Evolutionary conservation across 768 basidiomycete genomes (phyloP).

Genomic region (Podaxis sp.): DNA sequence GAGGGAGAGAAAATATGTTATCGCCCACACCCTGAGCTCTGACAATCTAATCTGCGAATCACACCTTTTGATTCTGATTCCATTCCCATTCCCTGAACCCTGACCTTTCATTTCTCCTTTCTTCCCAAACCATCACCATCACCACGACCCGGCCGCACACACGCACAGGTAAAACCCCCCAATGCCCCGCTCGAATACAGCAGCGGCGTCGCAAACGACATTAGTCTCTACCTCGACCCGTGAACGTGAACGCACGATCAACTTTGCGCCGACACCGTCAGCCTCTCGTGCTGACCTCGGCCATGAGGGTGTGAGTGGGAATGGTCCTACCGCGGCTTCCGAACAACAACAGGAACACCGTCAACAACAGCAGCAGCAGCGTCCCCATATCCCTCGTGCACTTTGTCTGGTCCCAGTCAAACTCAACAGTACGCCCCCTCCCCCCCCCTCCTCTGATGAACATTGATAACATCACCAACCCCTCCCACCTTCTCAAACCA

Average conservation of each 20-base stretch:
- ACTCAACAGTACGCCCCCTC: background rate
- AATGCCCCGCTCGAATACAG: background rate
- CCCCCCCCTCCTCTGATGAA: background rate
- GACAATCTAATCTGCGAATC: background rate
- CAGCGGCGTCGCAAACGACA: background rate
- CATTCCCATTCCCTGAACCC: background rate
- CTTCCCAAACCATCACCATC: background rate
- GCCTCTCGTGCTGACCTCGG: background rate
- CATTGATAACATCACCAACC: background rate
- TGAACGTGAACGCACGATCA: slow-evolving; percentile 23
- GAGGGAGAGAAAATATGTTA: background rate
- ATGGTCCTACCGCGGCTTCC: background rate
- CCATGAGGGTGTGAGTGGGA: background rate
- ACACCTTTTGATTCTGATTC: background rate
- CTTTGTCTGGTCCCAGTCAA: background rate
- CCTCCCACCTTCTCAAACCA: slow-evolving; percentile 18
- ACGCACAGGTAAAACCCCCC: background rate
- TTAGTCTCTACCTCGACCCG: slow-evolving; percentile 11
- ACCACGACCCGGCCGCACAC: background rate
- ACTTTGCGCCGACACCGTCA: slow-evolving; percentile 11
- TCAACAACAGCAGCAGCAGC: background rate
- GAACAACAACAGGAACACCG: background rate
- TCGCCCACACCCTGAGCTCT: background rate
- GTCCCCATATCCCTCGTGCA: background rate
- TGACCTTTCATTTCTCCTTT: background rate